Evolutionary conservation across 176 grass and related monocot species (phyloP).

Genomic region (Lolium rigidum): DNA sequence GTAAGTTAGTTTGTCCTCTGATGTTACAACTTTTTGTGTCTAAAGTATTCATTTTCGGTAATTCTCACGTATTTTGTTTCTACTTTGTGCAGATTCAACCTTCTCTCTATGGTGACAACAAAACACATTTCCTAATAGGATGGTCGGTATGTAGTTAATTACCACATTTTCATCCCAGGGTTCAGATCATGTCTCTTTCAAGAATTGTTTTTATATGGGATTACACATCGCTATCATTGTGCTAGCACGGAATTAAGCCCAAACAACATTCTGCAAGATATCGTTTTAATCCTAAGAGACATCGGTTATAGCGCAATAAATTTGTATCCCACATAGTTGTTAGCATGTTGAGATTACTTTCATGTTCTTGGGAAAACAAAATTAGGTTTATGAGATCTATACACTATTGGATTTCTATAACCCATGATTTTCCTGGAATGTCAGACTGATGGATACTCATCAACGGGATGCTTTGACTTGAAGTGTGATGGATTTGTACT

Average conservation of each 20-base stretch:
- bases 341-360: not conserved
- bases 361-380: not conserved
- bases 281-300: not conserved
- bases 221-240: not conserved
- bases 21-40: not conserved
- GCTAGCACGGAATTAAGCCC: not conserved
- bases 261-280: not conserved
- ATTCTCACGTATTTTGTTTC: not conserved
- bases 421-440: not conserved
- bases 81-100: not conserved
- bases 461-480: conserved; percentile 12
- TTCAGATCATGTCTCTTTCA: not conserved
- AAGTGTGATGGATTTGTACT: conserved; percentile 13
- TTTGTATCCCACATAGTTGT: not conserved
- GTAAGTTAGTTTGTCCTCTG: not conserved
- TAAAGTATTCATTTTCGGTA: not conserved
- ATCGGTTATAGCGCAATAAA: not conserved
- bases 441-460: conserved; percentile 1
- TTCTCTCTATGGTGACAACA: conserved; percentile 25
- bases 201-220: not conserved
- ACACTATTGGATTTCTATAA: not conserved
- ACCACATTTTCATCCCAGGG: not conserved
- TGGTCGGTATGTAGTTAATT: conserved; percentile 30
- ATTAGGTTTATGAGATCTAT: not conserved
- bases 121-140: conserved; percentile 22